Evolutionary conservation across 306 rosid species (phyloP).

Genomic region (Trichosanthes truncata): DNA sequence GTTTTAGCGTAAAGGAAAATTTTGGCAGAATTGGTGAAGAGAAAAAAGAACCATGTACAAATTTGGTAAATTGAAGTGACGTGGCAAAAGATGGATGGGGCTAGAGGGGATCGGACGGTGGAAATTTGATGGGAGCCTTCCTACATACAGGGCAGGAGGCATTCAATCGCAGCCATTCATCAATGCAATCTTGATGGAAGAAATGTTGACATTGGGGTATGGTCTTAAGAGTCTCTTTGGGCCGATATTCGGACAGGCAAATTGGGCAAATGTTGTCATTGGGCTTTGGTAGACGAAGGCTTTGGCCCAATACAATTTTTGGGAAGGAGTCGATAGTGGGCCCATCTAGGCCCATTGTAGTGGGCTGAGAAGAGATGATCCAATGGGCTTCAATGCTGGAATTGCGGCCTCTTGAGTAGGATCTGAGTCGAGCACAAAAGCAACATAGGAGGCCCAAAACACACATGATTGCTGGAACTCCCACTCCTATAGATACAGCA

Average conservation of each 20-base stretch:
- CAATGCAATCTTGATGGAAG: conserved; percentile 66
- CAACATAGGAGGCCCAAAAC: conserved; percentile 30
- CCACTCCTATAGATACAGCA: conserved; percentile 34
- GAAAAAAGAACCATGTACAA: neutral
- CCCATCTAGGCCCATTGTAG: conserved; percentile 34
- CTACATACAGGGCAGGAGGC: conserved; percentile 74
- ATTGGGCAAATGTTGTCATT: conserved; percentile 43
- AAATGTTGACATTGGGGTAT: conserved; percentile 61
- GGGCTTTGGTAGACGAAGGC: conserved; percentile 28
- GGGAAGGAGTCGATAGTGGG: conserved; percentile 51
- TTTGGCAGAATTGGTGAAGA: no score
- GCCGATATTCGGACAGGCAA: conserved; percentile 50
- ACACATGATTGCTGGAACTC: conserved; percentile 33
- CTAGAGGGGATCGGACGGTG: neutral
- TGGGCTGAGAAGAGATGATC: conserved; percentile 16
- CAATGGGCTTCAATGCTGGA: conserved; percentile 33
- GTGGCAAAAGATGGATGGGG: neutral
- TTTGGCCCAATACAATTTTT: conserved; percentile 44
- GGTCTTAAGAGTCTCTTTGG: conserved; percentile 49
- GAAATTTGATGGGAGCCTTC: conserved; percentile 7
- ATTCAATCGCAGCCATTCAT: conserved; percentile 59
- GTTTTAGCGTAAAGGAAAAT: neutral
- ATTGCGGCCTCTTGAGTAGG: neutral
- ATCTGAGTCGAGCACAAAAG: conserved; percentile 20
- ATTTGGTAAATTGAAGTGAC: neutral